A percentile compares a stretch with the other conserved stretches of the same genome.
phyloP scores from a whole-genome alignment of 306 rosid species.

The Cicer judaicum region DNA sequence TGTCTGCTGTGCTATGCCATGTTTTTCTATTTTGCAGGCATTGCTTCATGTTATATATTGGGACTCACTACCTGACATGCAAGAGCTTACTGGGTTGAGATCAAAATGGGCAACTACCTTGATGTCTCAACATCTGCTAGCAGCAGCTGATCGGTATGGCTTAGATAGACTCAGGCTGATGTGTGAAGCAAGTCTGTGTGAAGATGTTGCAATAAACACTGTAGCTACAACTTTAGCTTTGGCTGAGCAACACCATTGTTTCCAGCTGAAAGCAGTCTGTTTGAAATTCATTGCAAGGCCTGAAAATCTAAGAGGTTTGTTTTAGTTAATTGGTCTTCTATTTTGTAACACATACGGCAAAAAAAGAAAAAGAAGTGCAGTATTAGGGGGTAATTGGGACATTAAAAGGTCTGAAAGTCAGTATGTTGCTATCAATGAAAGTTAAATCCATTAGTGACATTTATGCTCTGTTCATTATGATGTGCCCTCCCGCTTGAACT shows the following conservation, averaged over 20 bases:
- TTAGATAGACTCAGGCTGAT: conserved; percentile 75
- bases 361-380: not conserved
- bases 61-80: conserved; percentile 78
- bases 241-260: conserved; percentile 94
- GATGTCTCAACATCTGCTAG: conserved; percentile 90
- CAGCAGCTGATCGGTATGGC: conserved; percentile 87
- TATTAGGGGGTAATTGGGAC: not conserved
- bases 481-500: conserved; percentile 3
- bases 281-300: conserved; percentile 77
- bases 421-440: not conserved
- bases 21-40: conserved; percentile 58
- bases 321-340: conserved; percentile 29
- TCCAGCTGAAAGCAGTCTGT: conserved; percentile 83
- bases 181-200: conserved; percentile 73
- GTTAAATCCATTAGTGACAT: conserved; percentile 2
- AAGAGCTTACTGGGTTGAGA: conserved; percentile 70
- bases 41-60: conserved; percentile 79
- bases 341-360: not conserved
- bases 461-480: not conserved
- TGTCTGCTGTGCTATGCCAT: conserved; percentile 33
- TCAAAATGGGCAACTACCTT: conserved; percentile 73
- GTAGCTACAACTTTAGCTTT: conserved; percentile 86
- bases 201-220: conserved; percentile 75
- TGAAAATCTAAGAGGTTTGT: conserved; percentile 80
- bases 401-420: not conserved